A percentile compares a stretch with the other conserved stretches of the same genome.
Evolutionary conservation across 176 grass and related monocot species (phyloP).

Genomic region (Zea luxurians): DNA sequence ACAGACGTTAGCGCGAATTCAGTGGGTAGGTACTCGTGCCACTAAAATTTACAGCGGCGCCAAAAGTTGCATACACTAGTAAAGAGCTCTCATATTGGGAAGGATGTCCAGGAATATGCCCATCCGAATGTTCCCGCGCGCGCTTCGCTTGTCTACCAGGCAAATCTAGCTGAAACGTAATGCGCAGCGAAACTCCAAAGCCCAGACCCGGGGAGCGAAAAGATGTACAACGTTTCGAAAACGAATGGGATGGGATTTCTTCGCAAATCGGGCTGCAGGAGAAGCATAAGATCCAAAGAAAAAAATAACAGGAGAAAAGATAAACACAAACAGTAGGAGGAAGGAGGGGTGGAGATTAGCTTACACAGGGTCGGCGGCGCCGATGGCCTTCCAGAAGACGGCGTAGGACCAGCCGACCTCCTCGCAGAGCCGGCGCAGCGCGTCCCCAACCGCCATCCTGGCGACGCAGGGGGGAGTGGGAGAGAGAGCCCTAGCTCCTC

Average conservation of each 20-base stretch:
- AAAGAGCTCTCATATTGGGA: constrained; percentile 27
- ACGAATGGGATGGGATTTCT: background rate
- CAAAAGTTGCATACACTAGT: constrained; percentile 3
- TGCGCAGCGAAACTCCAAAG: constrained; percentile 20
- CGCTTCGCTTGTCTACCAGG: background rate
- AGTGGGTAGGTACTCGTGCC: background rate
- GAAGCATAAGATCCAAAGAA: constrained; percentile 21
- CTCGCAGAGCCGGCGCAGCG: constrained; percentile 74
- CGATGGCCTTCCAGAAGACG: constrained; percentile 86
- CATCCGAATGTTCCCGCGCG: constrained; percentile 42
- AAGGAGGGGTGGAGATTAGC: constrained; percentile 7
- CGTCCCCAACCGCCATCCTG: constrained; percentile 69
- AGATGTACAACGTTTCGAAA: no score
- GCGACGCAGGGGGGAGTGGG: background rate
- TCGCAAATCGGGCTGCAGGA: background rate
- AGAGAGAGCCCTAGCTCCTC: constrained; percentile 43
- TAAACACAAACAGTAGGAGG: background rate
- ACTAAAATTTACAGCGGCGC: background rate
- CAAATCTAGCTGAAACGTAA: constrained; percentile 47
- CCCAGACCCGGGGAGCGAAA: constrained; percentile 7
- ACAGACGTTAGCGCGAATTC: background rate
- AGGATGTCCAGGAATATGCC: constrained; percentile 40
- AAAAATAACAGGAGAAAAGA: background rate
- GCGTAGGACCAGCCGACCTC: constrained; percentile 95
- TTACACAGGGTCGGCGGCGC: constrained; percentile 71